Evolutionary conservation across 2,329 filamentous ascomycete species (phyloP), one percentile per base, ranked within the genome.

Genomic region (Hymenoscyphus repandus): DNA sequence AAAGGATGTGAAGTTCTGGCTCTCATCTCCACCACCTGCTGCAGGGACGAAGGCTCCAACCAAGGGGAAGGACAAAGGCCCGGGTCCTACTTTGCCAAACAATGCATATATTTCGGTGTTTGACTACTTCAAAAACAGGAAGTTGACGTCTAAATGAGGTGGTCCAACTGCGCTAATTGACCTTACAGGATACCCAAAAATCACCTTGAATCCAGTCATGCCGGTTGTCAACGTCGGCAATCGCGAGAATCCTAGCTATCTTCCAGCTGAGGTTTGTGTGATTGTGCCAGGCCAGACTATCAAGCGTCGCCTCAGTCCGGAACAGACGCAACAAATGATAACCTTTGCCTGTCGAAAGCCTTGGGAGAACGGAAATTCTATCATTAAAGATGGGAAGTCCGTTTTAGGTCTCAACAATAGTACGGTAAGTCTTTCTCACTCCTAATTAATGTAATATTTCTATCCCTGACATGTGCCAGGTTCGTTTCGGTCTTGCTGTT

Each of bases 311-410:
- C 72, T 91, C 13, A 74, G 66, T 0, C 71, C 75, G 0, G 66
- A 73, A 0, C 85, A 92, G 62, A 87, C 85, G 0, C 73, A 76
- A 0, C 62, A 70, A 0, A 91, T 93, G 88, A 81, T 92, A 41
- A 69, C 70, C 0, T 88, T 89, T 63, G 85, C 89, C 1, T 88
- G 85, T 50, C 78, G 85, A 3, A 70, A 70, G 0, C 88, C 88
- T 0, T 74, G 74, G 1, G 70, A 76, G 5, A 95, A 92, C 57
- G 86, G 83, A 0, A 63, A 73, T 1, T 86, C 83, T 0, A 85
- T 93, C 59, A 74, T 77, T 1, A 74, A 66, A 0, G 73, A 75
- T 7, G 85, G 80, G 2, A 75, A 81, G 20, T 55, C 70, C 15
- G 70, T 80, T 5, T 72, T 92, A 18, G 77, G 78, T 1, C 72